Base-by-base conservation (phyloP, 2,329 filamentous ascomycete species). In the Alternaria panax region DNA sequence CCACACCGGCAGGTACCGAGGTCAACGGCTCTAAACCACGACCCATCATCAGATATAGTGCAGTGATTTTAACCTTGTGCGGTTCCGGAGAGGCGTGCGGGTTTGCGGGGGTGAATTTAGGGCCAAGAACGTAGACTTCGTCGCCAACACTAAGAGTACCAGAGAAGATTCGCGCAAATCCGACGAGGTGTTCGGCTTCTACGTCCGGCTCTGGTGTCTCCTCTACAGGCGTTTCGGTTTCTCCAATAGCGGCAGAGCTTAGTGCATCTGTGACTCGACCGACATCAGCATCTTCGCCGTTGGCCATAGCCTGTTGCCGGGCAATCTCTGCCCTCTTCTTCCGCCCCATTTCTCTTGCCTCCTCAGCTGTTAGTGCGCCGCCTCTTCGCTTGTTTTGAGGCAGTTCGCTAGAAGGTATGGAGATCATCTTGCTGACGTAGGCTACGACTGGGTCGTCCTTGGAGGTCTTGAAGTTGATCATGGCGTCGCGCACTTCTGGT, bases 381-480 rank as follows among this genome's bases (percentile, higher is more conserved):
- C 80, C 78, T 16, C 88, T 85, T 45, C 92, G 86, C 77, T 90
- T 96, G 76, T 97, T 97, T 52, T 94, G 87, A 0, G 92, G 91
- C 5, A 99, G 82, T 70, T 99, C 94, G 77, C 92, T 97, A 72
- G 96, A 92, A 0, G 93, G 94, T 12, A 99, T 85, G 0, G 95
- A 95, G 1, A 98, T 92, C 93, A 99, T 97, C 77, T 99, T 99
- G 80, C 94, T 98, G 61, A 99, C 92, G 67, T 97, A 99, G 8
- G 92, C 94, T 2, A 99, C 92, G 0, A 96, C 88, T 0, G 94
- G 93, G 57, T 91, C 90, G 0, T 88, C 84, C 38, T 86, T 83
- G 0, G 84, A 84, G 4, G 87, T 87, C 71, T 91, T 91, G 74
- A 96, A 97, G 0, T 88, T 84, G 2, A 91, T 80, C 89, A 98